Percentiles rank a stretch among this genome's conserved stretches.
These are phyloP conservation scores for Saprolegnia parasitica DNA, from an alignment of 352 stramenopile species.

Conservation along the genomic window DNA sequence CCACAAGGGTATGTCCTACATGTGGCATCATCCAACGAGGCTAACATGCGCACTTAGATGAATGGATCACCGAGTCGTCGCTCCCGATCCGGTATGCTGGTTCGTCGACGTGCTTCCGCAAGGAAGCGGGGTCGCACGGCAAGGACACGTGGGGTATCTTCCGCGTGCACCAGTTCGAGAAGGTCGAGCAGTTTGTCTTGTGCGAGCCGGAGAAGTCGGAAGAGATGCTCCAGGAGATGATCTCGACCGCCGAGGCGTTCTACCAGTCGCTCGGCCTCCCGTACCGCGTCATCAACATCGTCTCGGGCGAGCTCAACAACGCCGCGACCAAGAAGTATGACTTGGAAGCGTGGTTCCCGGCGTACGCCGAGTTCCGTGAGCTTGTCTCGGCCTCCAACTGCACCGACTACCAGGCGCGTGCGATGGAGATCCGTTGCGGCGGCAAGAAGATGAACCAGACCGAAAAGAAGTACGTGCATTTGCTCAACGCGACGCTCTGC, in stretches of 20 bases:
- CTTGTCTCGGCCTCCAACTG: slow-evolving; percentile 99
- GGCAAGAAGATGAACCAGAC: slow-evolving; percentile 93
- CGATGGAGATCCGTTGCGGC: slow-evolving; percentile 96
- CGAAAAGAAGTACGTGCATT: slow-evolving; percentile 98
- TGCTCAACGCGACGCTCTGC: slow-evolving; percentile 99
- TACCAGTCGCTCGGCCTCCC: slow-evolving; percentile 97
- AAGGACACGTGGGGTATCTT: slow-evolving; percentile 99
- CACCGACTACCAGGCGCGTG: slow-evolving; percentile 96
- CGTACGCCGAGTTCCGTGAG: slow-evolving; percentile 97
- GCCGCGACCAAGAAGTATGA: slow-evolving; percentile 99
- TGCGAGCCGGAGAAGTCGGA: slow-evolving; percentile 91
- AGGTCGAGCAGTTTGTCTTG: slow-evolving; percentile 99
- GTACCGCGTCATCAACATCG: slow-evolving; percentile 99
- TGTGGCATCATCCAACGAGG: background rate
- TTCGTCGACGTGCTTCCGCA: slow-evolving; percentile 99
- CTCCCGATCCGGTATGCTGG: slow-evolving; percentile 88
- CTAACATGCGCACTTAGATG: slow-evolving; percentile 28
- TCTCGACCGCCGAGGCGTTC: slow-evolving; percentile 94
- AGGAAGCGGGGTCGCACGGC: slow-evolving; percentile 97
- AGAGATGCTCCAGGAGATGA: slow-evolving; percentile 92
- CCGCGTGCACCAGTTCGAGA: slow-evolving; percentile 99
- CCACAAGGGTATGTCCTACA: slow-evolving; percentile 83
- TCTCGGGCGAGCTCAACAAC: slow-evolving; percentile 97
- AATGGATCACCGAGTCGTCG: slow-evolving; percentile 82
- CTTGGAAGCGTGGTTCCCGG: slow-evolving; percentile 99